Evolutionary conservation across 352 stramenopile species (phyloP).

Genomic region (Plasmopara viticola): DNA sequence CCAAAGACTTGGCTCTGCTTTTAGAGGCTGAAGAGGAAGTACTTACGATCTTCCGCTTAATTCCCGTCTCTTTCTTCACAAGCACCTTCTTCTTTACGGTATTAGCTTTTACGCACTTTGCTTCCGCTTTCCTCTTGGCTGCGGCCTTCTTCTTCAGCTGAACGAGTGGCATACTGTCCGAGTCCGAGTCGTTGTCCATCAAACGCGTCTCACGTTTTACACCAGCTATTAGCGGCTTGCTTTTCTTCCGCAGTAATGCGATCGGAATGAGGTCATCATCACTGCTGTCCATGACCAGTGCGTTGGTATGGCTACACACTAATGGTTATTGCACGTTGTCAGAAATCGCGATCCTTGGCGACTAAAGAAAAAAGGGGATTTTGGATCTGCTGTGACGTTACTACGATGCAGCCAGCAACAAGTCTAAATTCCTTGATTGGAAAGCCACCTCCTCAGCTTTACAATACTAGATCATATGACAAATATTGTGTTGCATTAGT

Average conservation of each 20-base stretch:
- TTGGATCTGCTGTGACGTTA: background rate
- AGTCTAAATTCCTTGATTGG: background rate
- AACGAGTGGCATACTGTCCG: conserved; percentile 73
- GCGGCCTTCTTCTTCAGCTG: conserved; percentile 68
- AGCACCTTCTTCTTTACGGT: conserved; percentile 21
- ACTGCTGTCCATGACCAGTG: conserved; percentile 48
- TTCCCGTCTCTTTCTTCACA: conserved; percentile 46
- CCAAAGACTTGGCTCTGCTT: conserved; percentile 22
- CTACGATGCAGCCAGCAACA: background rate
- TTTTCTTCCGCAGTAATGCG: conserved; percentile 57
- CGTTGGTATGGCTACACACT: conserved; percentile 4
- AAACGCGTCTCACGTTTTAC: conserved; percentile 30
- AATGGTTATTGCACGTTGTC: conserved; percentile 2
- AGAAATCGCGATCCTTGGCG: conserved; percentile 9
- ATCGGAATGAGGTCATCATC: conserved; percentile 77
- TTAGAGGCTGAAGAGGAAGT: conserved; percentile 24
- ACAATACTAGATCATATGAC: background rate
- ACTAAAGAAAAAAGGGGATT: background rate
- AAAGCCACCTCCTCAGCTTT: background rate
- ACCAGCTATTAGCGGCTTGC: conserved; percentile 13
- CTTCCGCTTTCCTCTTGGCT: conserved; percentile 45
- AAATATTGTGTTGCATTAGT: background rate
- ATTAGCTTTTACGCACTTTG: conserved; percentile 11
- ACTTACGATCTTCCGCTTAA: conserved; percentile 50
- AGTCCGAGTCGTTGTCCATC: conserved; percentile 57